Base-by-base conservation (phyloP, 352 stramenopile species). In the Pythium diclinum region DNA sequence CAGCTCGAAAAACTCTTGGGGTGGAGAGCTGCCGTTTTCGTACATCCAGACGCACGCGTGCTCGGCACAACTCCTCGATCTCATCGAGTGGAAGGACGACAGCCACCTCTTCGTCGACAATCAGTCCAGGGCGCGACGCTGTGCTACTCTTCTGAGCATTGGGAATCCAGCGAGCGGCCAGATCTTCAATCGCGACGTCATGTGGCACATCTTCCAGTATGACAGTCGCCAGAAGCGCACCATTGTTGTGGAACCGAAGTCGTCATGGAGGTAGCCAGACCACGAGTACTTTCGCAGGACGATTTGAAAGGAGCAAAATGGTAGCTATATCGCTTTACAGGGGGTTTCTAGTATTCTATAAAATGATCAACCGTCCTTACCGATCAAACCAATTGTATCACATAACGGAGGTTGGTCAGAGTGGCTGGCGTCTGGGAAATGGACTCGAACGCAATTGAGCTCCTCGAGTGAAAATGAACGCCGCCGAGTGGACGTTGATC, bases 401-500 rank as follows among this genome's bases (percentile, higher is more conserved):
- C 17, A 47, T 25, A 47, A 47, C 8, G 17, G 5, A 47, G 40
- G 40, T 47, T 1, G 14, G 40, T 30, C 10, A 48, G 47, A 52
- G 3, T 46, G 28, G 10, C 21, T 30, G 21, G 36, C 40, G 40
- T 8, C 16, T 30, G 21, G 23, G 5, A 47, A 44, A 44, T 44
- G 1, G 36, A n/a, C 36, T 0, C 9, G 14, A n/a, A 9, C 11
- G 14, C 36, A 44, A 47, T 47, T 47, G 40, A 47, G 40, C 40
- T 47, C 40, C 16, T 47, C 16, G 40, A 6, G 42, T 36, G 25
- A 66, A 33, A 16, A 83, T 82, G 75, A 75, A 60, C 56, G 65
- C 71, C 49, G 68, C 65, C 32, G 69, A 75, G 32, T 92, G 79
- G 82, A 76, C 74, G 69, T 73, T 93, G 63, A 81, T 93, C 64